phyloP scores from a whole-genome alignment of 2,329 filamentous ascomycete genomes.

The Akanthomyces uredinophilus region DNA sequence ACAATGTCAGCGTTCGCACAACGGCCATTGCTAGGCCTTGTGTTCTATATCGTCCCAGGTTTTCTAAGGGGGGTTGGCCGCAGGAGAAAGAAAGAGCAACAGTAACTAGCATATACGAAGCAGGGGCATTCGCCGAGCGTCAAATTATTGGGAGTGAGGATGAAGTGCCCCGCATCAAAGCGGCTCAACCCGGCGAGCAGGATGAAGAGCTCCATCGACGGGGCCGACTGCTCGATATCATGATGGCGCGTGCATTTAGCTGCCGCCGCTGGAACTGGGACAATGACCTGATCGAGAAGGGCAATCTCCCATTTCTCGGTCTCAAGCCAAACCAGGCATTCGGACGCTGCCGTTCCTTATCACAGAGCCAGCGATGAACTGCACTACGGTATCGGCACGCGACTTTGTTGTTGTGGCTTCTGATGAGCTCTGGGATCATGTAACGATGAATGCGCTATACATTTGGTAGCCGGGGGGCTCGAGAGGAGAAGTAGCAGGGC shows the following conservation, averaged over 20 bases:
- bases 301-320: background rate
- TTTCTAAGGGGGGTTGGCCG: too few species aligned
- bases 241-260: background rate
- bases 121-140: background rate
- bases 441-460: constrained; percentile 14
- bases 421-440: constrained; percentile 16
- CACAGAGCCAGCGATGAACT: constrained; percentile 12
- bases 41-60: too few species aligned
- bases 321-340: background rate
- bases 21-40: background rate
- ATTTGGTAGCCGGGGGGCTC: background rate
- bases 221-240: background rate
- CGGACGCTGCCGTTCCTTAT: constrained; percentile 14
- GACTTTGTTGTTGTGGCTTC: constrained; percentile 18
- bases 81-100: background rate
- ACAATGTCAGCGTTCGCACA: background rate
- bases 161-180: background rate
- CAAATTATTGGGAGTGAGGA: background rate
- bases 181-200: background rate
- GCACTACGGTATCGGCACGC: background rate
- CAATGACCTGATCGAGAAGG: background rate
- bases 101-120: background rate
- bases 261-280: constrained; percentile 2
- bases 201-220: background rate
- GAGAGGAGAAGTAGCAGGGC: background rate